Conservation (phyloP, 805 yeast species). For the Myxozyma monticola region DNA sequence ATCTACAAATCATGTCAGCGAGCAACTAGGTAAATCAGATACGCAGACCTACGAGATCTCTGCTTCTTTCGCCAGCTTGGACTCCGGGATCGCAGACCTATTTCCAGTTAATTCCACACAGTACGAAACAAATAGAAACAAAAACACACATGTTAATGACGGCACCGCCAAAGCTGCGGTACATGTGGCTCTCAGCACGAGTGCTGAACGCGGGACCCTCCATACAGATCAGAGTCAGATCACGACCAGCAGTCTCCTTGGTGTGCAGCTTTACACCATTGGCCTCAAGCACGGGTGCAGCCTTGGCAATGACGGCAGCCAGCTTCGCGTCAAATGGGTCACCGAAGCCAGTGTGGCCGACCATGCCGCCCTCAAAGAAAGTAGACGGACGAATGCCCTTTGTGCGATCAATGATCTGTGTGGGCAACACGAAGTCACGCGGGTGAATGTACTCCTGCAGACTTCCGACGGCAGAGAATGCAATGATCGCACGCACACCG, state of each 20-base stretch:
- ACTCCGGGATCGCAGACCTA: constrained; percentile 85
- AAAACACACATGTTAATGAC: constrained; percentile 80
- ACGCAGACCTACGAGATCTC: constrained; percentile 62
- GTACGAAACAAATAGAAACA: neutral
- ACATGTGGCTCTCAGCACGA: constrained; percentile 90
- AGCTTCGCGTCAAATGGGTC: constrained; percentile 87
- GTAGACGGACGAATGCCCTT: constrained; percentile 91
- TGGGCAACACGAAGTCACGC: constrained; percentile 94
- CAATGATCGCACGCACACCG: constrained; percentile 84
- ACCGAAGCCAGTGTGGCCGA: constrained; percentile 96
- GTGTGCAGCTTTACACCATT: constrained; percentile 63
- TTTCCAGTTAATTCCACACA: neutral
- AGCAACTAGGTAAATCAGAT: neutral
- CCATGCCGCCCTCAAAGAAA: constrained; percentile 88
- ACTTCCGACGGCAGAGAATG: constrained; percentile 96
- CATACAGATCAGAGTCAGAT: constrained; percentile 89
- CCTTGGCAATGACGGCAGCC: constrained; percentile 62
- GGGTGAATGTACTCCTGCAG: constrained; percentile 86
- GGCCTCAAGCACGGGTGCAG: constrained; percentile 58
- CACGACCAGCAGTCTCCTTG: constrained; percentile 64
- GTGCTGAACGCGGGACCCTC: constrained; percentile 99
- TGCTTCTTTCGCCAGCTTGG: constrained; percentile 95
- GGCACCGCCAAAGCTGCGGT: constrained; percentile 85
- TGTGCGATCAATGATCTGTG: constrained; percentile 94
- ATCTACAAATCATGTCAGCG: constrained; percentile 37